Conservation (phyloP, 768 basidiomycete species). For the Tricholoma flavovirens region DNA sequence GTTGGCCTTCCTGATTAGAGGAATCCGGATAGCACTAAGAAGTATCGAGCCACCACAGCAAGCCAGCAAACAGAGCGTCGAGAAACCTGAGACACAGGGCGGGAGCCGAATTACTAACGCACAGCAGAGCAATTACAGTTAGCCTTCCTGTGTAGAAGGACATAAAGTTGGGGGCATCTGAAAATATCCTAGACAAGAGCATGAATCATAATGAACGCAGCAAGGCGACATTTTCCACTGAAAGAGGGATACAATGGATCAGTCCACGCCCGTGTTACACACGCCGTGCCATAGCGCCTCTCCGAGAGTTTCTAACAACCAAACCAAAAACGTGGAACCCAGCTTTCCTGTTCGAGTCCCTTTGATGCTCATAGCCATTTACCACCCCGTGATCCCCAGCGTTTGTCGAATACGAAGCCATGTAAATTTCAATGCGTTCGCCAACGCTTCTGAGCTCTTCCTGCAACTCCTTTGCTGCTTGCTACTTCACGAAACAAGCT, state of each 20-base stretch:
- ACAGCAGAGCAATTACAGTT: slow-evolving; percentile 25
- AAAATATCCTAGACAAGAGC: slow-evolving; percentile 9
- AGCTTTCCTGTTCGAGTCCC: slow-evolving; percentile 29
- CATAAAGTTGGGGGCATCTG: slow-evolving; percentile 35
- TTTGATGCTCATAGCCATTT: slow-evolving; percentile 10
- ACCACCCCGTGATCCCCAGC: slow-evolving; percentile 7
- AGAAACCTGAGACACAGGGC: slow-evolving; percentile 18
- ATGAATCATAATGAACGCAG: neutral
- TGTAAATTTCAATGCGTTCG: slow-evolving; percentile 46
- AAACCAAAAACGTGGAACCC: neutral
- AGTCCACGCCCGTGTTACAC: slow-evolving; percentile 5
- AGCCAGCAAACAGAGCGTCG: slow-evolving; percentile 20
- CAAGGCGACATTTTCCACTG: slow-evolving; percentile 2
- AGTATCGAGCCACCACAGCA: slow-evolving; percentile 10
- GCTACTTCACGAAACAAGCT: slow-evolving; percentile 12
- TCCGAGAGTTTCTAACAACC: slow-evolving; percentile 6
- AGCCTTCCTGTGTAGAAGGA: slow-evolving; percentile 38
- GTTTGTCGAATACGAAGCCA: slow-evolving; percentile 39
- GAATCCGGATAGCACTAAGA: slow-evolving; percentile 23
- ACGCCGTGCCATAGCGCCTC: slow-evolving; percentile 25
- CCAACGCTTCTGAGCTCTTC: slow-evolving; percentile 46
- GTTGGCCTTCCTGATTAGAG: slow-evolving; percentile 7
- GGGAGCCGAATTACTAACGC: slow-evolving; percentile 35
- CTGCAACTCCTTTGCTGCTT: slow-evolving; percentile 17
- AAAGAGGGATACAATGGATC: slow-evolving; percentile 3